phyloP scores from a whole-genome alignment of 2,329 filamentous ascomycete genomes.

The Fusarium torulosum region DNA sequence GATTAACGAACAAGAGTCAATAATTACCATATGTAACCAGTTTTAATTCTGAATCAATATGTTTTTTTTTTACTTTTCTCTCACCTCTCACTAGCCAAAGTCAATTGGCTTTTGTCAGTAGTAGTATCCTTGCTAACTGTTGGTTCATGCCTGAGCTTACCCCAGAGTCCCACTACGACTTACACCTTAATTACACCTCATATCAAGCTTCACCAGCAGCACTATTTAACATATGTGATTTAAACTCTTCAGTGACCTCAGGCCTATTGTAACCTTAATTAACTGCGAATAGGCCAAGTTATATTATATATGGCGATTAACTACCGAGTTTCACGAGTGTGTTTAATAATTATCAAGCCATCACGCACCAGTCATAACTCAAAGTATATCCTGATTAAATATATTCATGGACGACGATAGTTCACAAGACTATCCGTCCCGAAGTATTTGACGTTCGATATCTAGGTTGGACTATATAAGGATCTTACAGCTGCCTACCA shows the following conservation, averaged over 20 bases:
- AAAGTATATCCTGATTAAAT: not conserved
- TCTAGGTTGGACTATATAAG: not conserved
- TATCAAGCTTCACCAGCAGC: not conserved
- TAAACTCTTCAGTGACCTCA: too few relatives aligned
- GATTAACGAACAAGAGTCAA: not conserved
- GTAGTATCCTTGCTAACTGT: not conserved
- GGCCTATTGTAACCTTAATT: too few relatives aligned
- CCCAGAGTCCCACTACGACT: conserved; percentile 5
- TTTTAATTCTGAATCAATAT: not conserved
- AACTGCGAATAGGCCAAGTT: too few relatives aligned
- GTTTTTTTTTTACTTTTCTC: too few relatives aligned
- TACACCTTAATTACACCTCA: not conserved
- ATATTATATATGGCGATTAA: too few relatives aligned
- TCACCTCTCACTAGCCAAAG: not conserved
- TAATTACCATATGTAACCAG: not conserved
- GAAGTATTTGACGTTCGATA: not conserved
- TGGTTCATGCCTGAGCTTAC: not conserved
- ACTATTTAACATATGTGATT: not conserved
- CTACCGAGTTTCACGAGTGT: too few relatives aligned
- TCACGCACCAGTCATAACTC: not conserved
- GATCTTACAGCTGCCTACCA: not conserved
- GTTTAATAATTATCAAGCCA: too few relatives aligned
- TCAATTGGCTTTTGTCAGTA: not conserved
- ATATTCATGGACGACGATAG: not conserved
- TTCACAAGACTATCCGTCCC: not conserved